Conservation (phyloP, 495 filamentous ascomycete genomes). For the Penicillium egyptiacum region DNA sequence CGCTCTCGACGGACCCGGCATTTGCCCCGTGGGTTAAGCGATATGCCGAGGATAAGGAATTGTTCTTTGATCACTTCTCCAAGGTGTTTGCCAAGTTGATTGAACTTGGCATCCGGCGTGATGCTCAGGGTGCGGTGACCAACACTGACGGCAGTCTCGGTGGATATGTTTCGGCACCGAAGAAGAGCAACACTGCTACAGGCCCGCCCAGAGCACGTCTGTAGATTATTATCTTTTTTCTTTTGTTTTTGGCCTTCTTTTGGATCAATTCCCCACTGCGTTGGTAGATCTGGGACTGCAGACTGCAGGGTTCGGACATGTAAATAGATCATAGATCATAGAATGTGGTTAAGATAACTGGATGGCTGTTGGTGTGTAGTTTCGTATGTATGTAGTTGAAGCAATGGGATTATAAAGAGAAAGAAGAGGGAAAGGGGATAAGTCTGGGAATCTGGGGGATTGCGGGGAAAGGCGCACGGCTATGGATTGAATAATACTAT, state of each 20-base stretch:
- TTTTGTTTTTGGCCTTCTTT: constrained; percentile 16
- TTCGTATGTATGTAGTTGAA: background rate
- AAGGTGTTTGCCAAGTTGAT: constrained; percentile 62
- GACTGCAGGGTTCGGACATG: constrained; percentile 13
- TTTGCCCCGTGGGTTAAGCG: constrained; percentile 54
- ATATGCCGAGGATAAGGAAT: constrained; percentile 60
- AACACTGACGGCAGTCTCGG: constrained; percentile 55
- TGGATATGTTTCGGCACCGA: constrained; percentile 58
- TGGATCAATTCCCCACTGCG: constrained; percentile 25
- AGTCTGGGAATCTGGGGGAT: constrained; percentile 16
- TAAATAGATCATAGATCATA: constrained; percentile 35
- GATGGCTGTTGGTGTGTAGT: background rate
- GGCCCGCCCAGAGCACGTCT: constrained; percentile 38
- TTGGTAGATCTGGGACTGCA: constrained; percentile 22
- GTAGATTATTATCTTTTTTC: constrained; percentile 21
- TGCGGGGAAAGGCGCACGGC: constrained; percentile 23
- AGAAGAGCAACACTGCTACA: constrained; percentile 53
- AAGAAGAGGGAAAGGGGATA: constrained; percentile 4
- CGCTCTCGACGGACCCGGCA: constrained; percentile 37
- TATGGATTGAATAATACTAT: no score
- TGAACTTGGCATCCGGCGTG: constrained; percentile 58
- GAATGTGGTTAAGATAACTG: constrained; percentile 17
- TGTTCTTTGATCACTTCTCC: constrained; percentile 62
- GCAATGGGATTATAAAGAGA: background rate
- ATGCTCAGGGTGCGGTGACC: constrained; percentile 47